phyloP scores from a whole-genome alignment of 495 filamentous ascomycete species.

The Glarea lozoyensis region DNA sequence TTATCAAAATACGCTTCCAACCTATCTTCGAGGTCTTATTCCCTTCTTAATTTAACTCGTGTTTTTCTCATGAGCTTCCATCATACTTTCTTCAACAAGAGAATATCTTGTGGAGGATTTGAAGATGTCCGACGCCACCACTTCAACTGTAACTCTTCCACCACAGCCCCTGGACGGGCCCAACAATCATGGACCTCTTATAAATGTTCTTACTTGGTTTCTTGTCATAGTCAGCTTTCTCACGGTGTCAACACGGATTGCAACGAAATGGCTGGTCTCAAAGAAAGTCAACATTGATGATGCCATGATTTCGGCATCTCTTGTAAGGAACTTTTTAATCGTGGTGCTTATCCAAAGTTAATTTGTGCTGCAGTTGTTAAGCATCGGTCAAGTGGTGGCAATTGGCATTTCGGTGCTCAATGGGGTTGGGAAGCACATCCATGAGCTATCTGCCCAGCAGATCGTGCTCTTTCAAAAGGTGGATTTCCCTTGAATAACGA shows the following conservation, averaged over 20 bases:
- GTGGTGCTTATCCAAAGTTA: neutral
- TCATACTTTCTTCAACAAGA: too few species aligned
- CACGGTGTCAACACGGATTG: slow-evolving; percentile 9
- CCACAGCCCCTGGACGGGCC: neutral
- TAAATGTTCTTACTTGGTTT: slow-evolving; percentile 17
- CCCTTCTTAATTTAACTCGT: too few species aligned
- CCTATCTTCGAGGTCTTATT: too few species aligned
- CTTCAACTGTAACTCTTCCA: neutral
- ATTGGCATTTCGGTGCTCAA: slow-evolving; percentile 14
- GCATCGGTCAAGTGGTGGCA: slow-evolving; percentile 14
- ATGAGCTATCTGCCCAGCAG: slow-evolving; percentile 1
- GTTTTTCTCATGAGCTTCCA: too few species aligned
- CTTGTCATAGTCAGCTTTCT: slow-evolving; percentile 12
- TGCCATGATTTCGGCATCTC: slow-evolving; percentile 14
- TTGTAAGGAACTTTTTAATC: slow-evolving; percentile 7
- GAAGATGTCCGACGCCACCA: too few species aligned
- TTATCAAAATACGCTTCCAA: too few species aligned
- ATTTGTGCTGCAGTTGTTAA: neutral
- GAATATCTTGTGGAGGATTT: too few species aligned
- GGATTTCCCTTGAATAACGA: neutral
- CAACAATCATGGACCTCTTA: slow-evolving; percentile 3
- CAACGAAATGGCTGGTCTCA: slow-evolving; percentile 16
- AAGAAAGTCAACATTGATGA: slow-evolving; percentile 16
- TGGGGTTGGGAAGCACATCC: slow-evolving; percentile 20
- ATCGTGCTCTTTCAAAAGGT: slow-evolving; percentile 3